Percentiles rank a stretch among this genome's conserved stretches.
Conservation (phyloP, 1,284 basidiomycete species). For the Trichosporon sp. region DNA sequence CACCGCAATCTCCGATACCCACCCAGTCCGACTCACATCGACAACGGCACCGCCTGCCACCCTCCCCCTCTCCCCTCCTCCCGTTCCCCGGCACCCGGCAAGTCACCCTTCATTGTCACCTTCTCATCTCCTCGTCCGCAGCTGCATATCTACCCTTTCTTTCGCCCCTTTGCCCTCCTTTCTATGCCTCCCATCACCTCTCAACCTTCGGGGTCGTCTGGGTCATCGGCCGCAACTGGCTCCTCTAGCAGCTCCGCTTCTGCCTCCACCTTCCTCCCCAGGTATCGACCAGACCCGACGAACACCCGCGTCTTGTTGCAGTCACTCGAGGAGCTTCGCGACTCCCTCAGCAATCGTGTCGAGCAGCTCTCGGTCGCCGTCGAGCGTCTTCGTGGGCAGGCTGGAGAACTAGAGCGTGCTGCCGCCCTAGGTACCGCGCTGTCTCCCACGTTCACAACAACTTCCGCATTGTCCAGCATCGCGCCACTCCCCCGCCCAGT, state of each 20-base stretch:
- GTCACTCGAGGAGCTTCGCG: slow-evolving; percentile 43
- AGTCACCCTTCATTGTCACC: slow-evolving; percentile 9
- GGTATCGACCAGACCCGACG: slow-evolving; percentile 25
- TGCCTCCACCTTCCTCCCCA: neutral
- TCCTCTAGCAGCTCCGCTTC: neutral
- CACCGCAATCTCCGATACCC: slow-evolving; percentile 1
- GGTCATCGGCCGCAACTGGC: neutral
- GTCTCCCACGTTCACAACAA: slow-evolving; percentile 3
- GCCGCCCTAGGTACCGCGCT: neutral
- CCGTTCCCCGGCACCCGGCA: slow-evolving; percentile 14
- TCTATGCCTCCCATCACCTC: slow-evolving; percentile 10
- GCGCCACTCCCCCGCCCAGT: slow-evolving; percentile 19
- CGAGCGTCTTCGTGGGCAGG: slow-evolving; percentile 40
- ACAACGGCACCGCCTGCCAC: neutral
- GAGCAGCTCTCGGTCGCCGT: slow-evolving; percentile 40
- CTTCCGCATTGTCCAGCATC: slow-evolving; percentile 19
- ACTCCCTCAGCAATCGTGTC: slow-evolving; percentile 38
- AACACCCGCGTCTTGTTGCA: slow-evolving; percentile 33
- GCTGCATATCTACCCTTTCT: neutral
- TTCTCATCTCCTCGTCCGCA: neutral
- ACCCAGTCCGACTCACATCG: neutral
- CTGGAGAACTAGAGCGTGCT: slow-evolving; percentile 39
- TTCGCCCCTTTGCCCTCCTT: neutral
- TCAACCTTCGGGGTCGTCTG: slow-evolving; percentile 1
- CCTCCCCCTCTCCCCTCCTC: neutral